Base-by-base conservation (phyloP, 345 rosid genomes). In the Corchorus capsularis region DNA sequence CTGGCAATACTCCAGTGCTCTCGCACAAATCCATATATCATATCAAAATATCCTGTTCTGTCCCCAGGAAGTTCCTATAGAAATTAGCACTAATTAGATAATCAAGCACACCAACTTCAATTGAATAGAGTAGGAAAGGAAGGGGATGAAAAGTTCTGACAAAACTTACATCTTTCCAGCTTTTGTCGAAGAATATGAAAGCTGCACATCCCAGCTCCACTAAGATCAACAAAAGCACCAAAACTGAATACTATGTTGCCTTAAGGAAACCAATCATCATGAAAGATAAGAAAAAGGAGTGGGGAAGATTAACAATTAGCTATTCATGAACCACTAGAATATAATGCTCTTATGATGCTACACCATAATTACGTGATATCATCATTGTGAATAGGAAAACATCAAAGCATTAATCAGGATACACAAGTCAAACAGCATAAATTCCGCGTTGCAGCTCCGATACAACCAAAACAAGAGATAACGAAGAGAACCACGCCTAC, bases 401-500 rank as follows among this genome's bases (percentile, higher is more conserved):
- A 68, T 19, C 39, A 43, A 11, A 68, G 13, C 15, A 75, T 39
- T 6, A 71, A 76, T 66, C 10, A 89, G 98, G 99, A 96, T 96
- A 96, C 99, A 84, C 93, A 96, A 82, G 87, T 75, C 85, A 96
- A 82, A 88, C 99, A 96, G 90, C 99, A 96, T 62, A 93, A 89
- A 35, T 87, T 96, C 79, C 96, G 75, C n/a, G 93, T 82, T 66
- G 86, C 77, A 81, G 92, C 85, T 81, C 97, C 97, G 62, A 91
- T 69, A 72, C 99, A 96, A 55, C 99, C 99, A 82, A 89, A 88
- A 67, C 93, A 96, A n/a, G 99, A 94, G 77, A 92, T 83, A 79
- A 96, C 80, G 54, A 96, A 89, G 65, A 96, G 87, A 83, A 93
- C 76, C 65, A 83, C 93, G 35, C 99, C 99, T 0, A 92, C 81